Evolutionary conservation across 805 yeast genomes (phyloP).

Genomic region (Nakazawaea peltata): DNA sequence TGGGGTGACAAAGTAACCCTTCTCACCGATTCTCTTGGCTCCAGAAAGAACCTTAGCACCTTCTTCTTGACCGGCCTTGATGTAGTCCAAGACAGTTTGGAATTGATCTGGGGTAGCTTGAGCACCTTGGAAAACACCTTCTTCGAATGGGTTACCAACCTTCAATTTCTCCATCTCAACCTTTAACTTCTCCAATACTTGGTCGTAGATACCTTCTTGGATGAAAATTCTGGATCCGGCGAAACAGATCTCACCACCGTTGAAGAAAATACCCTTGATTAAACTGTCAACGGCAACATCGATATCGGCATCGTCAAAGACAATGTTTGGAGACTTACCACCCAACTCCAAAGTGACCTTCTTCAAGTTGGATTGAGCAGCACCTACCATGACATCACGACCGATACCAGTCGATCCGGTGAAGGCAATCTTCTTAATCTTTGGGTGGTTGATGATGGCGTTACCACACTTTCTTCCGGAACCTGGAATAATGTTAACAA

Average conservation of each 20-base stretch:
- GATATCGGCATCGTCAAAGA: constrained; percentile 61
- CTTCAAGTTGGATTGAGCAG: constrained; percentile 67
- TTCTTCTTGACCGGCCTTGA: constrained; percentile 57
- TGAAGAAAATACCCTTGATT: constrained; percentile 63
- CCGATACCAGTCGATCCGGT: constrained; percentile 80
- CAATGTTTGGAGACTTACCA: constrained; percentile 76
- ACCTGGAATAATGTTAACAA: constrained; percentile 66
- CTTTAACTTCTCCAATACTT: constrained; percentile 50
- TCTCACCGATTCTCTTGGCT: constrained; percentile 55
- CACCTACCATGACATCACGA: constrained; percentile 58
- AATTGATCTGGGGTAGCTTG: constrained; percentile 66
- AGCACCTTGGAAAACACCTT: constrained; percentile 65
- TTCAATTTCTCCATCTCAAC: constrained; percentile 49
- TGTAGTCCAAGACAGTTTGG: constrained; percentile 59
- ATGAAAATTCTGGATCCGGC: constrained; percentile 77
- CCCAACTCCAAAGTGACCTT: constrained; percentile 78
- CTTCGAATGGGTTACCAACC: constrained; percentile 72
- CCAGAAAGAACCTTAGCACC: constrained; percentile 65
- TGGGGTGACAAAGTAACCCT: constrained; percentile 70
- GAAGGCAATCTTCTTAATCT: constrained; percentile 68
- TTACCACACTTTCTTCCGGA: constrained; percentile 69
- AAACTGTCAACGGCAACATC: constrained; percentile 41
- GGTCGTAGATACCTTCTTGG: constrained; percentile 65
- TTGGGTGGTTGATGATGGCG: constrained; percentile 60
- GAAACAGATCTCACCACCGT: constrained; percentile 79